Evolutionary conservation across 2,329 filamentous ascomycete genomes (phyloP), one percentile per base, ranked within the genome.

Genomic region (Pseudogymnoascus sp.): DNA sequence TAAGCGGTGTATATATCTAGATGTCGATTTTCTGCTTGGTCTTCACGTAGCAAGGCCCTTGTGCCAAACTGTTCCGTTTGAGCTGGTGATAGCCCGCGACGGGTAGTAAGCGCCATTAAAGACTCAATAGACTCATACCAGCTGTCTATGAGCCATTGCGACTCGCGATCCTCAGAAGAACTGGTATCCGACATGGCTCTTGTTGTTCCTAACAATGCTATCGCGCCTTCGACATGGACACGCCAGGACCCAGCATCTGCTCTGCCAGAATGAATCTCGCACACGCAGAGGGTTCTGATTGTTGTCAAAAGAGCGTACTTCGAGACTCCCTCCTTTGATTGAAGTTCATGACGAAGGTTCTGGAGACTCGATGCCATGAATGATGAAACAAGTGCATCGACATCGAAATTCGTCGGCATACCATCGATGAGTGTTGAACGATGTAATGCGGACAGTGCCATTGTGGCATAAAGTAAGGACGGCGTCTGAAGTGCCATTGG

Each of bases 1-100:
- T 76, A 77, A 0, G 75, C 75, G 70, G 74, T 76, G 63, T 77
- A 77, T 59, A 76, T 74, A 66, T 77, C 75, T 13, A 77, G 64
- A 64, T 76, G 76, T 41, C 75, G 72, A 4, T 72, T 69, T 2
- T 67, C 51, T 21, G 13, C 17, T 15, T 55, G 15, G 13, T 44
- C 13, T 9, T 33, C 21, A 38, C 31, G 33, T 31, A 42, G 6
- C 31, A 33, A 27, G 17, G 3, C 61, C 15, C 58, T 33, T 27
- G 59, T 59, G 12, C 33, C 33, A 31, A 60, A 9, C 6, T 33
- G 41, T 4, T 63, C 60, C 2, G 13, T 33, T 17, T 39, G 10
- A 39, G 63, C 29, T 69, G 70, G 71, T 10, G 72, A 71, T 39
- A 39, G 48, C 0, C 74, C 74, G 55, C 74, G 73, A 27, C 48